Base-by-base conservation (phyloP, 2,329 filamentous ascomycete genomes). In the Anthostomella pinea region DNA sequence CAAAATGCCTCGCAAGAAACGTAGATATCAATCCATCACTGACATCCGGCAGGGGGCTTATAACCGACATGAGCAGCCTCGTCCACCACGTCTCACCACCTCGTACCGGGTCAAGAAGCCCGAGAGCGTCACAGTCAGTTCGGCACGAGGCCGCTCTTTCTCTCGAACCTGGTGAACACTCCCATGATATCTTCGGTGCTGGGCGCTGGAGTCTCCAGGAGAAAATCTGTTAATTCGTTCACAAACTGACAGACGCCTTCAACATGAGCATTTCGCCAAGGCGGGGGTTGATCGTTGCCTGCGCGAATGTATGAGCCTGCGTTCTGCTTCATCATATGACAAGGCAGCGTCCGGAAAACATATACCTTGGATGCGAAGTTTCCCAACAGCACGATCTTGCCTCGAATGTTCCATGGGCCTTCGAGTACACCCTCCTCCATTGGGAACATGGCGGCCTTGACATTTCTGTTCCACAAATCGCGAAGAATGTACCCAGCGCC, bases 381-480 rank as follows among this genome's bases (percentile, higher is more conserved):
- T 8, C 47, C 45, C 13, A 47, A 11, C 6, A 52, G 38, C 10
- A 47, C 45, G 13, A 50, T 41, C 16, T 43, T 33, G 10, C 45
- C 41, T 3, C 38, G 35, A n/a, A 41, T 46, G 29, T 50, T 52
- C 45, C 45, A 52, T 8, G 30, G 7, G 3, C 26, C 33, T 25
- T 43, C 24, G 9, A 52, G 15, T n/a, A 44, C 38, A 14, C 43
- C 43, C 23, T 52, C 43, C 38, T 52, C 47, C 33, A 52, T 39
- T 5, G 43, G 32, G 17, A 47, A 38, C 41, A 52, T 49, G 7
- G 34, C 39, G 4, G 35, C 41, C 17, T 39, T 44, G 8, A 43
- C 20, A 16, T 31, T 34, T 11, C 10, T 38, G 3, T 46, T 33
- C 43, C 43, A 52, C 2, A 52, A 36, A 24, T 50, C 38, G 17